Percentiles rank a stretch among this genome's conserved stretches.
Conservation (phyloP, 768 basidiomycete genomes). For the Basidioascus undulatus region DNA sequence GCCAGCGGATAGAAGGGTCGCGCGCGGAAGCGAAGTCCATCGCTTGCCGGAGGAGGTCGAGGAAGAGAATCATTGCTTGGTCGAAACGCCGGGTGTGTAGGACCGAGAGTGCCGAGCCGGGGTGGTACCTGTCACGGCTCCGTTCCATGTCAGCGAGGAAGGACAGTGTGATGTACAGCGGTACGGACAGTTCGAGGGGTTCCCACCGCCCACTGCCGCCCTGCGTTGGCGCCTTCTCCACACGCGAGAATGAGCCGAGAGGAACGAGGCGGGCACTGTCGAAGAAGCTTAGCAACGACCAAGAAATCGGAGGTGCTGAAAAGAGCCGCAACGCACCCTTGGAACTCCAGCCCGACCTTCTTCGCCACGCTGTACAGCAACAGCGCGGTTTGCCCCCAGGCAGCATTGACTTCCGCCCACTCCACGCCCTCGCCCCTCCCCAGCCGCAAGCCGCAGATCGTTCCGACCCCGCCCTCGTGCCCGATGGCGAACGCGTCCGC, state of each 20-base stretch:
- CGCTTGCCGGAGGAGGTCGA: conserved; percentile 80
- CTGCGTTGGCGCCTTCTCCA: conserved; percentile 33
- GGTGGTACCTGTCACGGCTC: not conserved
- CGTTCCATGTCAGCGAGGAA: not conserved
- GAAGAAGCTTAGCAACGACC: not conserved
- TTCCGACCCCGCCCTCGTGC: conserved; percentile 81
- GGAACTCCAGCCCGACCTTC: conserved; percentile 73
- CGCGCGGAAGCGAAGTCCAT: conserved; percentile 61
- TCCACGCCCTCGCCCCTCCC: conserved; percentile 39
- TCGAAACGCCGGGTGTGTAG: conserved; percentile 91
- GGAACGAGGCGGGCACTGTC: conserved; percentile 68
- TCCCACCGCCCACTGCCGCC: conserved; percentile 48
- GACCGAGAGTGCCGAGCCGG: conserved; percentile 16
- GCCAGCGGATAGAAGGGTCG: conserved; percentile 34
- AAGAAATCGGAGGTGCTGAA: not conserved
- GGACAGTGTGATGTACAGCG: not conserved
- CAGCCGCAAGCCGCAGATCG: conserved; percentile 85
- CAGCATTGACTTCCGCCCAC: conserved; percentile 97
- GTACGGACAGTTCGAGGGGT: conserved; percentile 43
- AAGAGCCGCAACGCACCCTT: conserved; percentile 30
- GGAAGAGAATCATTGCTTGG: conserved; percentile 80
- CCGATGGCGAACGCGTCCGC: conserved; percentile 85
- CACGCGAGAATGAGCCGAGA: conserved; percentile 81
- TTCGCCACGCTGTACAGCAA: conserved; percentile 72
- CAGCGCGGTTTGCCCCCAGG: conserved; percentile 89